Evolutionary conservation across 371 early-diverging fungal genomes (phyloP).

Genomic region (Mortierella sp.): DNA sequence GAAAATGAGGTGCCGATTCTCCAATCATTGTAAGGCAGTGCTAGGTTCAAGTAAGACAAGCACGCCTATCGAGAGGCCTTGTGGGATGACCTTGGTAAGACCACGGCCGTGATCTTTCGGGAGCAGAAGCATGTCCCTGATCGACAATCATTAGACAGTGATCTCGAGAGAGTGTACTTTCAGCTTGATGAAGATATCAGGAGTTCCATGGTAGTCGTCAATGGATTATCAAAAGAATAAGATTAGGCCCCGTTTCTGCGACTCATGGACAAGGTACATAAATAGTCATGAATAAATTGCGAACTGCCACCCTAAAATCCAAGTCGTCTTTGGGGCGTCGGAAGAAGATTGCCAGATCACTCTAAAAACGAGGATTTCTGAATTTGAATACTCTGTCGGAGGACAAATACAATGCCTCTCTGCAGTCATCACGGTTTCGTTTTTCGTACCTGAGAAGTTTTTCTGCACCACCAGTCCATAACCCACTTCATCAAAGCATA

Average conservation of each 20-base stretch:
- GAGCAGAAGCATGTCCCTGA: slow-evolving; percentile 15
- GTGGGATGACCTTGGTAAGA: slow-evolving; percentile 19
- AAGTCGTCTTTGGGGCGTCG: slow-evolving; percentile 19
- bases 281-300: slow-evolving; percentile 10
- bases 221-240: slow-evolving; percentile 18
- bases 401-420: slow-evolving; percentile 14
- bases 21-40: slow-evolving; percentile 17
- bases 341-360: slow-evolving; percentile 19
- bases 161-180: slow-evolving; percentile 8
- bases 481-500: too few species aligned
- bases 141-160: slow-evolving; percentile 12
- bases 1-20: slow-evolving; percentile 20
- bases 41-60: slow-evolving; percentile 23
- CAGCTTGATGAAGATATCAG: slow-evolving; percentile 9
- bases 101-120: slow-evolving; percentile 15
- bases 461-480: too few species aligned
- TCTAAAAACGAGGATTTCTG: slow-evolving; percentile 26
- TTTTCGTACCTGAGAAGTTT: too few species aligned
- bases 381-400: slow-evolving; percentile 16
- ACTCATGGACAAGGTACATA: slow-evolving; percentile 20
- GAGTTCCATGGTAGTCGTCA: slow-evolving; percentile 13
- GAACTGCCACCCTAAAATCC: slow-evolving; percentile 22
- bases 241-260: slow-evolving; percentile 12
- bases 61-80: slow-evolving; percentile 19
- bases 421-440: slow-evolving; percentile 27